Percentiles rank a stretch among this genome's conserved stretches.
Conservation (phyloP, 2,329 filamentous ascomycete species). For the Chaetomium olivaceum region DNA sequence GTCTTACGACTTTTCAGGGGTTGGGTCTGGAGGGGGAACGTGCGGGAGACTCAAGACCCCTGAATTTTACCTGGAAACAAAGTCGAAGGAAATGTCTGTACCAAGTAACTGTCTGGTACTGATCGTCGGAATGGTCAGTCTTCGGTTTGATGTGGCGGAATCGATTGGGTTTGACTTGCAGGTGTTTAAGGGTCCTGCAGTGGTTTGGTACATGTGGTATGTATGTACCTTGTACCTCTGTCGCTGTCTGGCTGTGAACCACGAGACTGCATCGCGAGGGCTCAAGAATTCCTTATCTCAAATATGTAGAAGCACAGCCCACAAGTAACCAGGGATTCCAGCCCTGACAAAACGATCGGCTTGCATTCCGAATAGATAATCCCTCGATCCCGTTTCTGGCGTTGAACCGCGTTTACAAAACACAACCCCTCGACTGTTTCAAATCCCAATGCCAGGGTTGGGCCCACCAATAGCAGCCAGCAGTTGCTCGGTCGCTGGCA, state of each 20-base stretch:
- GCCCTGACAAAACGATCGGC: too few relatives aligned
- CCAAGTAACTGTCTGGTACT: background rate
- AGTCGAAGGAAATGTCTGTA: background rate
- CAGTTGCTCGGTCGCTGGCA: slow-evolving; percentile 26
- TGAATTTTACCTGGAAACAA: background rate
- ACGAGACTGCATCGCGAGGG: background rate
- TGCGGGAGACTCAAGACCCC: background rate
- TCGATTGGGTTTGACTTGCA: too few relatives aligned
- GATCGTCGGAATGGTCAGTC: background rate
- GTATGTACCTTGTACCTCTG: too few relatives aligned
- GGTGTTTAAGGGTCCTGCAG: too few relatives aligned
- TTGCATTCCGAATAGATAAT: background rate
- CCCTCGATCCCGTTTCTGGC: slow-evolving; percentile 20
- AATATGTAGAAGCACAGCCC: background rate
- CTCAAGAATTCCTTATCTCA: background rate
- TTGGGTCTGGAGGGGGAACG: background rate
- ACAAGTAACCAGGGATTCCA: background rate
- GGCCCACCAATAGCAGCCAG: slow-evolving; percentile 30
- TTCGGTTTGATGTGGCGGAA: background rate
- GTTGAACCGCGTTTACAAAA: slow-evolving; percentile 26
- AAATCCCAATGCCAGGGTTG: slow-evolving; percentile 32
- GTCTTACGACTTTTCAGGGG: slow-evolving; percentile 2
- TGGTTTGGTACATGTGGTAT: too few relatives aligned
- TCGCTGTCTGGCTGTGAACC: background rate
- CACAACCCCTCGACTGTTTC: slow-evolving; percentile 38